Conservation (phyloP, 257 asterid species). For the Solanum ahanhuiri region DNA sequence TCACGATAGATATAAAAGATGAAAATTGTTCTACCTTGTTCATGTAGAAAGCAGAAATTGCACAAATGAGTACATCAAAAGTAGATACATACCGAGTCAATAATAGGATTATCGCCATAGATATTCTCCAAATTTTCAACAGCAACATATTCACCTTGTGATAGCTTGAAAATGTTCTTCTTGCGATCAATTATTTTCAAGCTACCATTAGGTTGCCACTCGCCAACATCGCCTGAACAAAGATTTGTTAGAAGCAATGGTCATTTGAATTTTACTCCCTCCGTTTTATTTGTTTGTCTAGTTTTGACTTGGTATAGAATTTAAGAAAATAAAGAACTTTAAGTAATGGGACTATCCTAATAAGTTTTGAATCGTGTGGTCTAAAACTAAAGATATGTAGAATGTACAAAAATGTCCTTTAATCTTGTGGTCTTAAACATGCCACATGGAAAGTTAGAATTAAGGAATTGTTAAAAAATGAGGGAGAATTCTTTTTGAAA, state of each 20-base stretch:
- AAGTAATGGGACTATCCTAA: too few species aligned
- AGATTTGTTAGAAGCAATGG: not conserved
- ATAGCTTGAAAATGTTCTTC: conserved; percentile 92
- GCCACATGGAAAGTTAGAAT: not conserved
- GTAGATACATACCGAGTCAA: conserved; percentile 60
- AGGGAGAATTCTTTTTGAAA: not conserved
- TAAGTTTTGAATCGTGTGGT: not conserved
- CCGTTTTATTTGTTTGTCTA: not conserved
- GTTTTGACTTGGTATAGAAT: not conserved
- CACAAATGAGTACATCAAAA: not conserved
- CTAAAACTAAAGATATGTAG: not conserved
- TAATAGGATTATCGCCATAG: conserved; percentile 43
- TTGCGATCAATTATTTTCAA: conserved; percentile 89
- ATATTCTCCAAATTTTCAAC: conserved; percentile 91
- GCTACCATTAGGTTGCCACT: conserved; percentile 89
- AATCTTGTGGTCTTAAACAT: not conserved
- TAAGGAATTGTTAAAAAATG: not conserved
- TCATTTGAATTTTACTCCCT: not conserved
- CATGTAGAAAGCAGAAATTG: not conserved
- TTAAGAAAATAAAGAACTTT: not conserved
- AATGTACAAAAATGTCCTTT: not conserved
- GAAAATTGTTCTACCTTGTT: not conserved
- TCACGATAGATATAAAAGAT: not conserved
- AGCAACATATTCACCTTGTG: conserved; percentile 99
- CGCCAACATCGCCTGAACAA: conserved; percentile 79